Conservation (phyloP, 2,329 filamentous ascomycete genomes). For the Mycosphaerella arachidis region DNA sequence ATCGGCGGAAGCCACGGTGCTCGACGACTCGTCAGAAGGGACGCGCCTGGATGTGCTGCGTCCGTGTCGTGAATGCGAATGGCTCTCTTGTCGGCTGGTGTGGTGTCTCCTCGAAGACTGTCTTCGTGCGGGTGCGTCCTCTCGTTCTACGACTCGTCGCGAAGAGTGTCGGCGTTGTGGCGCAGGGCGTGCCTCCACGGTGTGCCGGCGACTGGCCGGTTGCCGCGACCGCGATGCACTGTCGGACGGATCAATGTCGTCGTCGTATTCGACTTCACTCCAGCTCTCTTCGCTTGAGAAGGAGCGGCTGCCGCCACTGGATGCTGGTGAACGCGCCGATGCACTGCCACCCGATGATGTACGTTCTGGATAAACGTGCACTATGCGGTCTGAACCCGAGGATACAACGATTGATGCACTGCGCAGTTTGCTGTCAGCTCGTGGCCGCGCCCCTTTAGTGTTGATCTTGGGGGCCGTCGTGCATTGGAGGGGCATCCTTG, state of each 20-base stretch:
- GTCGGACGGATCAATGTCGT: slow-evolving; percentile 45
- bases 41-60: slow-evolving; percentile 24
- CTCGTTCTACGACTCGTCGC: slow-evolving; percentile 26
- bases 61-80: slow-evolving; percentile 23
- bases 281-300: slow-evolving; percentile 29
- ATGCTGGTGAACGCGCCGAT: slow-evolving; percentile 28
- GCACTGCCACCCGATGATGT: slow-evolving; percentile 30
- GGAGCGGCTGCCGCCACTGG: slow-evolving; percentile 26
- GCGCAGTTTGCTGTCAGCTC: slow-evolving; percentile 20
- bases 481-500: slow-evolving; percentile 14
- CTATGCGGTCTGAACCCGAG: slow-evolving; percentile 23
- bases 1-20: slow-evolving; percentile 32
- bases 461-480: slow-evolving; percentile 11
- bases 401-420: slow-evolving; percentile 22
- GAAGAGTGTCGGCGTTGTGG: slow-evolving; percentile 37
- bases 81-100: slow-evolving; percentile 21
- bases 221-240: slow-evolving; percentile 44
- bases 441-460: slow-evolving; percentile 1
- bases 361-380: slow-evolving; percentile 24
- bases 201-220: slow-evolving; percentile 30
- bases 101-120: slow-evolving; percentile 23
- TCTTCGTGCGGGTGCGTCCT: slow-evolving; percentile 22
- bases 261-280: slow-evolving; percentile 23
- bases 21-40: slow-evolving; percentile 21
- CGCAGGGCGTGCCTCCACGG: slow-evolving; percentile 33